A percentile compares a stretch with the other conserved stretches of the same genome.
These are phyloP conservation scores for Taphrina deformans DNA, from an alignment of 1,139 yeast genomes.

Conservation along the genomic window DNA sequence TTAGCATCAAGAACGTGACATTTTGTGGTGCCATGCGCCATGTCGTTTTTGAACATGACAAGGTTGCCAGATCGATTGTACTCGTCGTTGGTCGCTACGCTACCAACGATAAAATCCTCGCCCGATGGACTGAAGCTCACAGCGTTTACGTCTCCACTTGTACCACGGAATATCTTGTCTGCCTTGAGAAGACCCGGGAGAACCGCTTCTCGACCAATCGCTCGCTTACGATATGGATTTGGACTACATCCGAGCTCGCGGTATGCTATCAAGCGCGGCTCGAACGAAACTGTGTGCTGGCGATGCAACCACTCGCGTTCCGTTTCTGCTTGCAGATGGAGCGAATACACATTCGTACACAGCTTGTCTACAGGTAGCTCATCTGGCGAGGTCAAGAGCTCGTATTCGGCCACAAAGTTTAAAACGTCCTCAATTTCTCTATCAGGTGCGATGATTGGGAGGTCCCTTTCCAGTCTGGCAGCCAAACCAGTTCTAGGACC, in stretches of 20 bases:
- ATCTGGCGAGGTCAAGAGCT: neutral
- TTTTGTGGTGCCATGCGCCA: neutral
- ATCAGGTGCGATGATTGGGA: neutral
- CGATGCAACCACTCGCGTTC: neutral
- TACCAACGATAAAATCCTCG: neutral
- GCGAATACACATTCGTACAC: neutral
- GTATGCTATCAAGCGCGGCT: neutral
- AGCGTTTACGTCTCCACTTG: slow-evolving; percentile 1
- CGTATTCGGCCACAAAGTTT: neutral
- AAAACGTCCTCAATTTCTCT: neutral
- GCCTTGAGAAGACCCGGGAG: neutral
- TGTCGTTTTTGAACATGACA: neutral
- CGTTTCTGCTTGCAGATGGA: neutral
- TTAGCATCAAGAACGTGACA: neutral
- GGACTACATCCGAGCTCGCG: neutral
- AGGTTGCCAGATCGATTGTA: neutral
- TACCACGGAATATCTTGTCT: neutral
- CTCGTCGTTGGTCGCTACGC: neutral
- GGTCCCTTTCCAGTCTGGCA: neutral
- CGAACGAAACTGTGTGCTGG: neutral
- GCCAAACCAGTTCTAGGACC: neutral
- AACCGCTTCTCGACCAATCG: neutral
- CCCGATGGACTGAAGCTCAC: neutral
- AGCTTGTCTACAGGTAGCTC: neutral
- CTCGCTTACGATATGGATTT: neutral